phyloP scores from a whole-genome alignment of 1,284 basidiomycete genomes.

The Vanrija sp. region DNA sequence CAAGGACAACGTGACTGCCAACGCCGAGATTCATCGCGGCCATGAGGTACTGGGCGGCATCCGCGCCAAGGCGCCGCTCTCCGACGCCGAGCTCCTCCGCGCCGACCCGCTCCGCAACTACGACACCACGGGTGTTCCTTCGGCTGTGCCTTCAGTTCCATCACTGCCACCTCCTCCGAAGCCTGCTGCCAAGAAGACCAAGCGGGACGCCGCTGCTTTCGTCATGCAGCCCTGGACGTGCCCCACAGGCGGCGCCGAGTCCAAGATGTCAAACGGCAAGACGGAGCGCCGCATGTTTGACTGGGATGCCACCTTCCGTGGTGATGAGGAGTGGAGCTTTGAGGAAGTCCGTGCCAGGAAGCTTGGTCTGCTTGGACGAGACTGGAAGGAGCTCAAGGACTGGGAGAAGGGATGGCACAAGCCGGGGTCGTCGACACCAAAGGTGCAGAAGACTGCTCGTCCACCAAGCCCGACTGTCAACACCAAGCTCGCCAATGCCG shows the following conservation, averaged over 20 bases:
- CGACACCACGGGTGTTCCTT: slow-evolving; percentile 31
- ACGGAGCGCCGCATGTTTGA: slow-evolving; percentile 46
- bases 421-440: slow-evolving; percentile 41
- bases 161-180: slow-evolving; percentile 34
- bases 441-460: slow-evolving; percentile 42
- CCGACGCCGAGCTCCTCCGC: slow-evolving; percentile 54
- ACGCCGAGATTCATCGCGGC: slow-evolving; percentile 16
- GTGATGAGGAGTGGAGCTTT: slow-evolving; percentile 49
- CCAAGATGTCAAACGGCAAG: slow-evolving; percentile 39
- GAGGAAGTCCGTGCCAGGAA: slow-evolving; percentile 48
- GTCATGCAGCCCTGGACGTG: slow-evolving; percentile 36
- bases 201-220: slow-evolving; percentile 8
- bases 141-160: slow-evolving; percentile 18
- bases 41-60: slow-evolving; percentile 40
- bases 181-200: slow-evolving; percentile 12
- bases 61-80: slow-evolving; percentile 31
- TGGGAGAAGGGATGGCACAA: slow-evolving; percentile 47
- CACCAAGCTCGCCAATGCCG: slow-evolving; percentile 84
- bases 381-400: slow-evolving; percentile 38
- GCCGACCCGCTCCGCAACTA: slow-evolving; percentile 58
- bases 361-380: slow-evolving; percentile 41
- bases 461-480: slow-evolving; percentile 68
- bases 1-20: slow-evolving; percentile 44
- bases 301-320: slow-evolving; percentile 46
- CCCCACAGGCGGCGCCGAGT: slow-evolving; percentile 42